Conservation (phyloP, 2,329 filamentous ascomycete species). For the Eutypella sp. region DNA sequence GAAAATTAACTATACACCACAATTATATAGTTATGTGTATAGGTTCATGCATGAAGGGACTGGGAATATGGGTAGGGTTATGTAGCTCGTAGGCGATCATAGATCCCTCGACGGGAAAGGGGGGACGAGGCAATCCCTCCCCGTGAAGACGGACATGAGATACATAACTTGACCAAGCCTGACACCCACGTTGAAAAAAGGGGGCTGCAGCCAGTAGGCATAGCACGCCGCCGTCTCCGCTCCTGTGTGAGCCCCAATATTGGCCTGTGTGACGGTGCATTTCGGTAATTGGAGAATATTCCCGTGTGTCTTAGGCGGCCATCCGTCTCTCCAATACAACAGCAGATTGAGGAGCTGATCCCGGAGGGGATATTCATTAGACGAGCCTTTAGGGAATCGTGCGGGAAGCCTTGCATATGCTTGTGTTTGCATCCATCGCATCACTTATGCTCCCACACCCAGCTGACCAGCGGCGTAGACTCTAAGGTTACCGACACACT, state of each 20-base stretch:
- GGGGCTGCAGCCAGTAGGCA: too few relatives aligned
- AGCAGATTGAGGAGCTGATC: not conserved
- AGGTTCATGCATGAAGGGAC: too few relatives aligned
- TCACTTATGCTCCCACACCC: not conserved
- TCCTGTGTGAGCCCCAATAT: slow-evolving; percentile 14
- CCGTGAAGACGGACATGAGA: slow-evolving; percentile 14
- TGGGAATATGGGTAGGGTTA: too few relatives aligned
- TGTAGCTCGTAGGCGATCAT: too few relatives aligned
- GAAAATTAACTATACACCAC: too few relatives aligned
- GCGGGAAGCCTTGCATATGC: slow-evolving; percentile 16
- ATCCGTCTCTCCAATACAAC: slow-evolving; percentile 12
- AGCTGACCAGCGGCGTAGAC: slow-evolving; percentile 1
- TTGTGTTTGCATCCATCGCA: slow-evolving; percentile 13
- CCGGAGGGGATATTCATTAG: not conserved
- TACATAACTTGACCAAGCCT: slow-evolving; percentile 16
- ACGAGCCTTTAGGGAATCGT: slow-evolving; percentile 12
- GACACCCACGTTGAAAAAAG: not conserved
- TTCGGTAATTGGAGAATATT: slow-evolving; percentile 25
- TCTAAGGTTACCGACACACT: too few relatives aligned
- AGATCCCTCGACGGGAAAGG: too few relatives aligned
- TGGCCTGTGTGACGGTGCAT: slow-evolving; percentile 17
- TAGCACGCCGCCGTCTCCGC: slow-evolving; percentile 21
- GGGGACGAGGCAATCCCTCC: too few relatives aligned
- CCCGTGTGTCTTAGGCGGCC: slow-evolving; percentile 24
- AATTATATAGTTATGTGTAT: too few relatives aligned